Evolutionary conservation across 148 eudicot genomes (phyloP).

Genomic region (Diospyros lotus): DNA sequence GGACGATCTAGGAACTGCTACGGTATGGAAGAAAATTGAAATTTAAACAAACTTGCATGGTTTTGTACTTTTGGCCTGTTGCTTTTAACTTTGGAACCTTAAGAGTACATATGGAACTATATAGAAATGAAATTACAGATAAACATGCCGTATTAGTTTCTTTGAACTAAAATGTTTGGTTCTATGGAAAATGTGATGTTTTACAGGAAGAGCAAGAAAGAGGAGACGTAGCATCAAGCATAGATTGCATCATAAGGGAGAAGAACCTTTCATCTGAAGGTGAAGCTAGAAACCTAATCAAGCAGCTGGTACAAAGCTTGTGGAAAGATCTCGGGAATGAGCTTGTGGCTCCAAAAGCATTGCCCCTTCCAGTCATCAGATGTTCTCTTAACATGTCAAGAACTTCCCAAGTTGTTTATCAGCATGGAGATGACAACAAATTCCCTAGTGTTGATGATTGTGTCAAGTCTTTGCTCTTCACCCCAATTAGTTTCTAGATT

Average conservation of each 20-base stretch:
- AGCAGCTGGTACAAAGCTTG: slow-evolving; percentile 19
- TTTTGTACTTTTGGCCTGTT: no score
- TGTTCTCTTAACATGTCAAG: slow-evolving; percentile 34
- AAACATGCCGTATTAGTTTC: no score
- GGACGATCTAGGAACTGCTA: slow-evolving; percentile 52
- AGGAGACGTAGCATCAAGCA: slow-evolving; percentile 37
- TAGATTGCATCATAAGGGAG: slow-evolving; percentile 27
- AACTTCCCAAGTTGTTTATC: slow-evolving; percentile 36
- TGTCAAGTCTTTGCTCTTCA: slow-evolving; percentile 33
- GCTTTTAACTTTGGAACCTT: no score
- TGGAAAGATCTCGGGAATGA: slow-evolving; percentile 39
- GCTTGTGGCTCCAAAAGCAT: slow-evolving; percentile 1
- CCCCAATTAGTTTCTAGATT: slow-evolving; percentile 13
- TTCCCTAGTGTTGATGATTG: slow-evolving; percentile 31
- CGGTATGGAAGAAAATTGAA: neutral
- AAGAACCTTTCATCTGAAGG: slow-evolving; percentile 21
- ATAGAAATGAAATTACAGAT: no score
- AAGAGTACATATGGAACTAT: no score
- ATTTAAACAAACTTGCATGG: no score
- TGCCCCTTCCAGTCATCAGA: slow-evolving; percentile 28
- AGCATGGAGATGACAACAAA: slow-evolving; percentile 29
- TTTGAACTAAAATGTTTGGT: no score
- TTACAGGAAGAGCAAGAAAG: slow-evolving; percentile 37
- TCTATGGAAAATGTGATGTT: no score
- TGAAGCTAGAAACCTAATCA: slow-evolving; percentile 19